A percentile compares a stretch with the other conserved stretches of the same genome.
phyloP scores from a whole-genome alignment of 345 rosid species.

The Salix exigua region DNA sequence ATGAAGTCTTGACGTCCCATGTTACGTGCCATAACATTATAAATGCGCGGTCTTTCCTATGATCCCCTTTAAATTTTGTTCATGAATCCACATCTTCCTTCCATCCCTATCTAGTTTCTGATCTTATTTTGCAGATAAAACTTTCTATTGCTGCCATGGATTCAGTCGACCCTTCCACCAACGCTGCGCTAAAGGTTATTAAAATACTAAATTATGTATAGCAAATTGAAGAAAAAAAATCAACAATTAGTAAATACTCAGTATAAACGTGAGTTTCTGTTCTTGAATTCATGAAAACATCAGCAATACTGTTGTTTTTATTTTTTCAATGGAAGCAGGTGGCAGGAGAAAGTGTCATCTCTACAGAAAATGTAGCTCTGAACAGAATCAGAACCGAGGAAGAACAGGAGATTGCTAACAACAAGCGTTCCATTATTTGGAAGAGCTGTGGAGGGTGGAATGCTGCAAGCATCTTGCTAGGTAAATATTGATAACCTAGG shows the following conservation, averaged over 20 bases:
- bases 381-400: conserved; percentile 20
- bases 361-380: conserved; percentile 16
- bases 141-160: conserved; percentile 42
- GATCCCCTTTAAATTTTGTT: background rate
- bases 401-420: conserved; percentile 17
- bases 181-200: conserved; percentile 38
- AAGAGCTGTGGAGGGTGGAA: conserved; percentile 30
- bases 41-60: background rate
- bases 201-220: background rate
- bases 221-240: background rate
- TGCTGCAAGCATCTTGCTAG: conserved; percentile 21
- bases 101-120: background rate
- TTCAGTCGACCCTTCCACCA: conserved; percentile 20
- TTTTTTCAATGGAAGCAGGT: conserved; percentile 14
- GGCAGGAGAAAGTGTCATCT: conserved; percentile 18
- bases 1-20: background rate
- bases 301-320: background rate
- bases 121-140: conserved; percentile 26
- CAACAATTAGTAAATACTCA: background rate
- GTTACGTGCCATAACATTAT: background rate
- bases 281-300: background rate
- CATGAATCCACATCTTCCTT: background rate
- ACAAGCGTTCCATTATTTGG: conserved; percentile 12
- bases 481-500: background rate
- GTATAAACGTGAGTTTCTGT: background rate